Evolutionary conservation across 2,329 filamentous ascomycete genomes (phyloP).

Genomic region (Emericellopsis cladophorae): DNA sequence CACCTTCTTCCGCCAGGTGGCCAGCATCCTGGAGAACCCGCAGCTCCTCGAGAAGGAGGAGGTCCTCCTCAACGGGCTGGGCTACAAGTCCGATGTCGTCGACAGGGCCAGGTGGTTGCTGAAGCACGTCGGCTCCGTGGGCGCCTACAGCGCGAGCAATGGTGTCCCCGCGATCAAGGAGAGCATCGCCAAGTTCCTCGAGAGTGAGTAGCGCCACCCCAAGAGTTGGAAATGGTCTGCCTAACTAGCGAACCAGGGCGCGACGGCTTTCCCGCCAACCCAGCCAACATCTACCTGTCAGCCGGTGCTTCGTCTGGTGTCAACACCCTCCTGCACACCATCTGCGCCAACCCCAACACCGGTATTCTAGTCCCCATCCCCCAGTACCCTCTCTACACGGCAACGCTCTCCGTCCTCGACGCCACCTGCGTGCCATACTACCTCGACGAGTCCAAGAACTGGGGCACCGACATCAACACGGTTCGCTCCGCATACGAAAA

Average conservation of each 20-base stretch:
- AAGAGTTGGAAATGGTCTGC: neutral
- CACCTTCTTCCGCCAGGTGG: conserved; percentile 96
- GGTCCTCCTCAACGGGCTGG: conserved; percentile 60
- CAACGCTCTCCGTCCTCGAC: conserved; percentile 75
- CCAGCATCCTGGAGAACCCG: conserved; percentile 87
- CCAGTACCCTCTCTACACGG: conserved; percentile 96
- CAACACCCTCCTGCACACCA: conserved; percentile 81
- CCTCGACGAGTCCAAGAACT: conserved; percentile 73
- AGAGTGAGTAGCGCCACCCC: conserved; percentile 42
- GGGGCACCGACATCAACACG: conserved; percentile 75
- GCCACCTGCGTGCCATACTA: conserved; percentile 86
- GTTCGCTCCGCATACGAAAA: conserved; percentile 64
- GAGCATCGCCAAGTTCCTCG: conserved; percentile 85
- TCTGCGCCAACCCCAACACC: conserved; percentile 64
- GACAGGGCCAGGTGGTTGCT: conserved; percentile 72
- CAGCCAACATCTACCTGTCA: conserved; percentile 77
- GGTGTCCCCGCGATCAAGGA: conserved; percentile 78
- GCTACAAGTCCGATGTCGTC: conserved; percentile 83
- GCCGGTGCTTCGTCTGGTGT: conserved; percentile 89
- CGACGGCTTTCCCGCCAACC: conserved; percentile 77
- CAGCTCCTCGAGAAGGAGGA: conserved; percentile 70
- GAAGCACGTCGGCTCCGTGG: conserved; percentile 76
- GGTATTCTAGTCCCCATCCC: conserved; percentile 92
- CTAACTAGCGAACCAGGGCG: conserved; percentile 36
- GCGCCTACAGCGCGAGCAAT: conserved; percentile 91